A percentile compares a stretch with the other conserved stretches of the same genome.
Evolutionary conservation across 495 filamentous ascomycete species (phyloP).

Genomic region (Choiromyces venosus): DNA sequence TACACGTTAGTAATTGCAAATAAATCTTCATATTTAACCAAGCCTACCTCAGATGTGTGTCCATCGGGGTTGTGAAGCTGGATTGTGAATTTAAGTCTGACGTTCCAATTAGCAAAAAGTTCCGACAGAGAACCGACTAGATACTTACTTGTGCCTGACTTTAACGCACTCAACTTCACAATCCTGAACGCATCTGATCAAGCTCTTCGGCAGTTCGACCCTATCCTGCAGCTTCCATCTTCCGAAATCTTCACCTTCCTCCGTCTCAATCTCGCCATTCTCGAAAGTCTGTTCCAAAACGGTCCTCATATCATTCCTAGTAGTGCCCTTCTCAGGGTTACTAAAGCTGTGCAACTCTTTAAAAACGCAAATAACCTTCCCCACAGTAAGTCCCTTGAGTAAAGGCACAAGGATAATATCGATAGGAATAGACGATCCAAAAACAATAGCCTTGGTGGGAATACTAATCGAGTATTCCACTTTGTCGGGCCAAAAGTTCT

Average conservation of each 20-base stretch:
- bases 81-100: slow-evolving; percentile 65
- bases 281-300: slow-evolving; percentile 60
- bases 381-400: slow-evolving; percentile 78
- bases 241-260: slow-evolving; percentile 55
- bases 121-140: not conserved
- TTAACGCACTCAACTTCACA: slow-evolving; percentile 77
- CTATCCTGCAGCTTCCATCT: slow-evolving; percentile 66
- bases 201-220: slow-evolving; percentile 67
- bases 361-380: slow-evolving; percentile 65
- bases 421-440: slow-evolving; percentile 73
- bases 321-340: slow-evolving; percentile 49
- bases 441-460: slow-evolving; percentile 84
- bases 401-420: slow-evolving; percentile 77
- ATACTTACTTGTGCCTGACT: slow-evolving; percentile 63
- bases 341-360: slow-evolving; percentile 71
- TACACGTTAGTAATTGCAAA: slow-evolving; percentile 3
- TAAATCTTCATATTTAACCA: not conserved
- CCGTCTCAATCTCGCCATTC: slow-evolving; percentile 59
- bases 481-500: slow-evolving; percentile 93
- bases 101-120: slow-evolving; percentile 10
- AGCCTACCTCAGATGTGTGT: slow-evolving; percentile 74
- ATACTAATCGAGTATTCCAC: slow-evolving; percentile 84
- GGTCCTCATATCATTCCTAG: slow-evolving; percentile 57
- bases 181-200: slow-evolving; percentile 78
- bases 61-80: slow-evolving; percentile 90